Evolutionary conservation across 495 filamentous ascomycete genomes (phyloP).

Genomic region (Glutinoglossum americanum): DNA sequence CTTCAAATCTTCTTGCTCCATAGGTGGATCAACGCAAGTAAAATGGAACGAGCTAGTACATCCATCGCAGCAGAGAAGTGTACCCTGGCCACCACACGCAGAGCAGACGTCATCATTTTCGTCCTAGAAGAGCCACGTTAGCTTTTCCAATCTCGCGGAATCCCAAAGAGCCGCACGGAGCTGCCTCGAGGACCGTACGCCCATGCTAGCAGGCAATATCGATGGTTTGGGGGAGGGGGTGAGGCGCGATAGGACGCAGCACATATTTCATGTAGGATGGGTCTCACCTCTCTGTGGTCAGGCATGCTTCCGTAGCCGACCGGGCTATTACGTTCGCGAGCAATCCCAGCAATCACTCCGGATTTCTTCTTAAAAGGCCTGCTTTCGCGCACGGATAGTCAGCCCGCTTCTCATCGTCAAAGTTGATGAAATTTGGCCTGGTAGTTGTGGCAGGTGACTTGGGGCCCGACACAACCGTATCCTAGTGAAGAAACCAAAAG

Average conservation of each 20-base stretch:
- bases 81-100: constrained; percentile 60
- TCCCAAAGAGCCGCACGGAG: neutral
- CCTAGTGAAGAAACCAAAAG: neutral
- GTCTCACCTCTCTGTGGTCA: constrained; percentile 21
- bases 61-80: constrained; percentile 78
- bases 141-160: neutral
- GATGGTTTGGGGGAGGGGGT: neutral
- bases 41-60: constrained; percentile 78
- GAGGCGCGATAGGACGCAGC: neutral
- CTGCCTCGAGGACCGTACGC: too few species aligned
- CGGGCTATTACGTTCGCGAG: constrained; percentile 17
- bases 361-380: constrained; percentile 22
- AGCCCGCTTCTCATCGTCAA: neutral
- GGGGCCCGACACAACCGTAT: neutral
- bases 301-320: constrained; percentile 14
- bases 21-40: constrained; percentile 58
- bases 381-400: neutral
- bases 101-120: constrained; percentile 80
- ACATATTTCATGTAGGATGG: neutral
- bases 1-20: constrained; percentile 37
- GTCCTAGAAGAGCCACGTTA: constrained; percentile 20
- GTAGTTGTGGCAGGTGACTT: neutral
- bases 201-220: neutral
- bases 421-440: neutral
- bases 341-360: constrained; percentile 17